Conservation (phyloP, 1,139 yeast species). For the Suhomyces atakaporum region DNA sequence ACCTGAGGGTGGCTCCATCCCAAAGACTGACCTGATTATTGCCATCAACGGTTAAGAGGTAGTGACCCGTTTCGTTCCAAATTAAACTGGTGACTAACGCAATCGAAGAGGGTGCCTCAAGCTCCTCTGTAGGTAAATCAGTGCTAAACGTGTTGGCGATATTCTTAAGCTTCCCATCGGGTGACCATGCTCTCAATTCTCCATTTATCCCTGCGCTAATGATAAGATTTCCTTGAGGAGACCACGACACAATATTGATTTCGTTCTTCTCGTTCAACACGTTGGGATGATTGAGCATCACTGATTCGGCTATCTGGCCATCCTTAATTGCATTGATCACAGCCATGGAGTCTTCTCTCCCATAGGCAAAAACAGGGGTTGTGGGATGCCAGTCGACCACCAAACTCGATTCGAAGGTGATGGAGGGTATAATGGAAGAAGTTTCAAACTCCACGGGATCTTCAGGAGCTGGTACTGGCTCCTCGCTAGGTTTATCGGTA, state of each 20-base stretch:
- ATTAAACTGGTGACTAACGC: slow-evolving; percentile 21
- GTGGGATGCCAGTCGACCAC: slow-evolving; percentile 45
- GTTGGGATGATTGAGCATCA: slow-evolving; percentile 37
- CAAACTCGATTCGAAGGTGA: slow-evolving; percentile 32
- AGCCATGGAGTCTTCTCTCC: slow-evolving; percentile 37
- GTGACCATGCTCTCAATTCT: slow-evolving; percentile 68
- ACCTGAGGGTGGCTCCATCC: slow-evolving; percentile 38
- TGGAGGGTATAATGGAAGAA: slow-evolving; percentile 21
- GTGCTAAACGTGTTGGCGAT: slow-evolving; percentile 34
- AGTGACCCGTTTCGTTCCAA: slow-evolving; percentile 43
- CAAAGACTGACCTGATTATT: slow-evolving; percentile 37
- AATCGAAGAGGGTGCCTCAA: slow-evolving; percentile 5
- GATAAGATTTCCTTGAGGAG: slow-evolving; percentile 58
- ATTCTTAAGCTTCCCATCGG: slow-evolving; percentile 63
- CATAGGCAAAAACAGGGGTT: slow-evolving; percentile 41
- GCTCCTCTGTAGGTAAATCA: slow-evolving; percentile 10
- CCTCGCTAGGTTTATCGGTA: slow-evolving; percentile 9
- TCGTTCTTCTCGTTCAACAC: slow-evolving; percentile 29
- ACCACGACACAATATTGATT: slow-evolving; percentile 58
- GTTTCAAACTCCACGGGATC: slow-evolving; percentile 22
- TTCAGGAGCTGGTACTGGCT: not conserved
- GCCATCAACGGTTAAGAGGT: slow-evolving; percentile 36
- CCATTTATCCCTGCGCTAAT: slow-evolving; percentile 64
- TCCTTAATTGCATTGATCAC: slow-evolving; percentile 37
- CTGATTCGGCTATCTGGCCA: slow-evolving; percentile 35